Percentiles rank a stretch among this genome's conserved stretches.
phyloP scores from a whole-genome alignment of 176 grass and related monocot species.

The Ensete ventricosum region DNA sequence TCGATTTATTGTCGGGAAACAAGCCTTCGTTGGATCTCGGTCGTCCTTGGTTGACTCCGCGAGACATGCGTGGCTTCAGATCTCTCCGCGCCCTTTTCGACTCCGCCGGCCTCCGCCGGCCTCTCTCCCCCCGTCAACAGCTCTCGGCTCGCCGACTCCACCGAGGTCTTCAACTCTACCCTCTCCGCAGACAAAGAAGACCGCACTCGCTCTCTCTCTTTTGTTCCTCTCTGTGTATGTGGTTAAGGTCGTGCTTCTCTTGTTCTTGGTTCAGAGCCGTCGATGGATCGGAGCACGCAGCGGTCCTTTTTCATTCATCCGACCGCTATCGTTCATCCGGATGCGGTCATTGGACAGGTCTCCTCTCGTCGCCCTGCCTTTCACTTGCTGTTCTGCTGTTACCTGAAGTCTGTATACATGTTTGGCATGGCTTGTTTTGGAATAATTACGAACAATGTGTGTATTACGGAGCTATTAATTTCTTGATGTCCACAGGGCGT shows the following conservation, averaged over 20 bases:
- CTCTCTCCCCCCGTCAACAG: background rate
- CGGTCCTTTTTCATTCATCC: conserved; percentile 17
- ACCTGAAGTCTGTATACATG: too few species aligned
- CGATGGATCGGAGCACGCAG: conserved; percentile 9
- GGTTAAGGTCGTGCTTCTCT: background rate
- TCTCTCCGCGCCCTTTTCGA: background rate
- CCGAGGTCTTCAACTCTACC: background rate
- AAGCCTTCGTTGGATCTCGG: too few species aligned
- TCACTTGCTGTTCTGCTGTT: background rate
- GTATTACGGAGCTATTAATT: conserved; percentile 1
- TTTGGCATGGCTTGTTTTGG: background rate
- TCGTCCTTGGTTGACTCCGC: background rate
- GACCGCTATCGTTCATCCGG: conserved; percentile 52
- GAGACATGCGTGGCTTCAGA: background rate
- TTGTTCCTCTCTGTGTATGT: too few species aligned
- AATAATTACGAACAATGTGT: background rate
- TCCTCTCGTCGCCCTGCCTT: background rate
- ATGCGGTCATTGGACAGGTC: conserved; percentile 67
- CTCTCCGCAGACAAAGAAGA: background rate
- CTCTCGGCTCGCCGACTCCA: background rate
- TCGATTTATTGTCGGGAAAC: too few species aligned
- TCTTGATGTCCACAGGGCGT: conserved; percentile 36
- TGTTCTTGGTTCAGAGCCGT: background rate
- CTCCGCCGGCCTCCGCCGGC: background rate
- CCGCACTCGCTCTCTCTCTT: background rate